Percentiles rank a stretch among this genome's conserved stretches.
Evolutionary conservation across 371 early-diverging fungal genomes (phyloP).

Genomic region (Rhizopus arrhizus): DNA sequence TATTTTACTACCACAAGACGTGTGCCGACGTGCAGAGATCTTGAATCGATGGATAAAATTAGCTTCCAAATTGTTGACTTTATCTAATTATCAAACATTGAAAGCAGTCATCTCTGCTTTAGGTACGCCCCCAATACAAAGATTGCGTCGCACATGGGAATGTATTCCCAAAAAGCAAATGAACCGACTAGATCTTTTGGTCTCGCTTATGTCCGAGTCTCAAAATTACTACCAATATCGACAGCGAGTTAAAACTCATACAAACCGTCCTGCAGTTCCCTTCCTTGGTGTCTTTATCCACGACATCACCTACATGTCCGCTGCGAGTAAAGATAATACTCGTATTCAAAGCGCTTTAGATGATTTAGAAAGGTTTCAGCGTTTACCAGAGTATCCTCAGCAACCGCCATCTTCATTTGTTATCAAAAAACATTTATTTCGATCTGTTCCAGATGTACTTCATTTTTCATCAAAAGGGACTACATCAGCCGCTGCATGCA

Average conservation of each 20-base stretch:
- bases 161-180: conserved; percentile 68
- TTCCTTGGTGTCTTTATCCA: conserved; percentile 75
- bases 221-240: conserved; percentile 69
- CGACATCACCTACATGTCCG: conserved; percentile 70
- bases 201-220: conserved; percentile 62
- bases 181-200: conserved; percentile 52
- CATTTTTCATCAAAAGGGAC: conserved; percentile 24
- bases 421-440: conserved; percentile 50
- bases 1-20: conserved; percentile 57
- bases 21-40: conserved; percentile 57
- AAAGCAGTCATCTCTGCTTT: conserved; percentile 70
- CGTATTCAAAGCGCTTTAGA: conserved; percentile 48
- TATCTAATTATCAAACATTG: conserved; percentile 71
- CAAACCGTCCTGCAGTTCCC: conserved; percentile 60
- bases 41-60: conserved; percentile 73
- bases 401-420: conserved; percentile 49
- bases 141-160: conserved; percentile 73
- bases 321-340: conserved; percentile 38
- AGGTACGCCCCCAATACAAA: conserved; percentile 69
- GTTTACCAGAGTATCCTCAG: conserved; percentile 58
- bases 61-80: conserved; percentile 53
- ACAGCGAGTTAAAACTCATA: conserved; percentile 40
- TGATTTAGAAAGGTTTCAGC: conserved; percentile 50
- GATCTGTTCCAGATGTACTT: conserved; percentile 33
- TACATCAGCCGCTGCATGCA: conserved; percentile 13